Evolutionary conservation across 2,329 filamentous ascomycete species (phyloP).

Genomic region (Aspergillus spinulosporus): DNA sequence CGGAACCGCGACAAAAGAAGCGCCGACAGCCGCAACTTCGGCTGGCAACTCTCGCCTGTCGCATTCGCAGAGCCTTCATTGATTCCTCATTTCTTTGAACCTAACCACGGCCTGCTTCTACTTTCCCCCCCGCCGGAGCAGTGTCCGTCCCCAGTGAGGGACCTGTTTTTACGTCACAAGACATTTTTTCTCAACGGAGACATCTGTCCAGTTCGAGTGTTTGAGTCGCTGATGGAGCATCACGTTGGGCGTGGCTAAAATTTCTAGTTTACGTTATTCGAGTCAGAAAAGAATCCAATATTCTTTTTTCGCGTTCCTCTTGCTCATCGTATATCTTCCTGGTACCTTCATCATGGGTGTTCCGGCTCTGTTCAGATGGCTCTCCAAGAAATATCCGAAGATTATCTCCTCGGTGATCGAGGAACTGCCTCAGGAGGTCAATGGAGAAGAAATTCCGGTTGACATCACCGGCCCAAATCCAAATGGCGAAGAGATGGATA

Average conservation of each 20-base stretch:
- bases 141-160: slow-evolving; percentile 1
- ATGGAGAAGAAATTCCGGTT: slow-evolving; percentile 80
- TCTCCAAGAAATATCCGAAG: slow-evolving; percentile 95
- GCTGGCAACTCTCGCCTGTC: slow-evolving; percentile 9
- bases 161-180: background rate
- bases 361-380: slow-evolving; percentile 91
- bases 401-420: slow-evolving; percentile 91
- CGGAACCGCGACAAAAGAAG: slow-evolving; percentile 29
- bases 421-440: slow-evolving; percentile 76
- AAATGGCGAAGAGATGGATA: slow-evolving; percentile 97
- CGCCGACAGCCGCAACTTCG: slow-evolving; percentile 22
- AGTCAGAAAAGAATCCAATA: slow-evolving; percentile 11
- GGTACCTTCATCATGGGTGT: slow-evolving; percentile 70
- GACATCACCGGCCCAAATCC: slow-evolving; percentile 84
- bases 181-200: background rate
- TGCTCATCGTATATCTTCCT: background rate
- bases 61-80: slow-evolving; percentile 24
- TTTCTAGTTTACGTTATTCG: slow-evolving; percentile 8
- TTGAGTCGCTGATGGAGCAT: slow-evolving; percentile 22
- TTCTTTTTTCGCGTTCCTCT: slow-evolving; percentile 8
- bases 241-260: slow-evolving; percentile 14
- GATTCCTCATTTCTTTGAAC: slow-evolving; percentile 7
- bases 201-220: slow-evolving; percentile 2
- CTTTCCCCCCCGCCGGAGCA: slow-evolving; percentile 1
- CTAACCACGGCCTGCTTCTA: slow-evolving; percentile 8